phyloP scores from a whole-genome alignment of 1,139 yeast species.

The Kurtzmaniella quercitrusa region DNA sequence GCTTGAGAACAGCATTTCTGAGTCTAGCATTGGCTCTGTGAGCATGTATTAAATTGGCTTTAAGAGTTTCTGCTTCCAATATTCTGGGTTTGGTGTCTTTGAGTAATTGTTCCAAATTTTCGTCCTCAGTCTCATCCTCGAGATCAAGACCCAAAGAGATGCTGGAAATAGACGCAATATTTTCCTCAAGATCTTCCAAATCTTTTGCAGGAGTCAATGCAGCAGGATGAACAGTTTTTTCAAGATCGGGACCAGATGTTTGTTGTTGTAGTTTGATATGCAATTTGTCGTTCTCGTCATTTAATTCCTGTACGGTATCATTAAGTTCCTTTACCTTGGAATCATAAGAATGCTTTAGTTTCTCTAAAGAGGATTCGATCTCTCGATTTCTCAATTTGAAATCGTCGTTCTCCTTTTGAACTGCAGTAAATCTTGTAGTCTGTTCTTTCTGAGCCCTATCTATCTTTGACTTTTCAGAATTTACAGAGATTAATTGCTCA shows the following conservation, averaged over 20 bases:
- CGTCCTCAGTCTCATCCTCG: slow-evolving; percentile 15
- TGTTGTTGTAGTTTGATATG: slow-evolving; percentile 32
- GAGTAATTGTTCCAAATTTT: slow-evolving; percentile 23
- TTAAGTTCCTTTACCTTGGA: slow-evolving; percentile 46
- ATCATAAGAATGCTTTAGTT: slow-evolving; percentile 29
- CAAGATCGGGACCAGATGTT: background rate
- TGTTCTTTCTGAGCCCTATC: slow-evolving; percentile 28
- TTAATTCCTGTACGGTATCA: slow-evolving; percentile 49
- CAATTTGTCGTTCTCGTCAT: slow-evolving; percentile 61
- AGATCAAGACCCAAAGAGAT: background rate
- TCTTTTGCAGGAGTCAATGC: slow-evolving; percentile 5
- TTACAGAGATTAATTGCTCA: slow-evolving; percentile 36
- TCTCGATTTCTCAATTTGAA: slow-evolving; percentile 38
- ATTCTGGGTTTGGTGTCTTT: slow-evolving; percentile 1
- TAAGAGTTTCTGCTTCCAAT: slow-evolving; percentile 64
- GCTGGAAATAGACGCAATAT: slow-evolving; percentile 9
- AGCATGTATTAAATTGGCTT: slow-evolving; percentile 64
- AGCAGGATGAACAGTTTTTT: background rate
- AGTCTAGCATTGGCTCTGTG: slow-evolving; percentile 56
- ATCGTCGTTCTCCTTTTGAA: slow-evolving; percentile 49
- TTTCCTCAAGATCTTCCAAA: slow-evolving; percentile 17
- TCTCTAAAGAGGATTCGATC: slow-evolving; percentile 32
- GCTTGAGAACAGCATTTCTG: slow-evolving; percentile 45
- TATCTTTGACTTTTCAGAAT: slow-evolving; percentile 28
- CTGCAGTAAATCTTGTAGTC: slow-evolving; percentile 23